Percentiles rank a stretch among this genome's conserved stretches.
These are phyloP conservation scores for Geotrichum citri-aurantii DNA, from an alignment of 1,139 yeast species.

Conservation along the genomic window DNA sequence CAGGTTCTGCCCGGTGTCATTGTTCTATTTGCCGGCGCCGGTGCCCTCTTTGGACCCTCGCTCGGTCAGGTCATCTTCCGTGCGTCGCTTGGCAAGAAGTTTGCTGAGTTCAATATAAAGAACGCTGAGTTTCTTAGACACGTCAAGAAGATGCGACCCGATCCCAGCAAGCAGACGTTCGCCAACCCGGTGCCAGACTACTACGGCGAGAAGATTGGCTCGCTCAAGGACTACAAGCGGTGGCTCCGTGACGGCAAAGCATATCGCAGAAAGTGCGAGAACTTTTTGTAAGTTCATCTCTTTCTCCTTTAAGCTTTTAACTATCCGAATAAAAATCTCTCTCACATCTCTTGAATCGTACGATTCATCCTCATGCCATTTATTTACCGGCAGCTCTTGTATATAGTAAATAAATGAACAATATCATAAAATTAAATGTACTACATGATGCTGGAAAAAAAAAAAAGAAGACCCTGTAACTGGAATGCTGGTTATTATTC, in stretches of 20 bases:
- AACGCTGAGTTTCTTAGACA: slow-evolving; percentile 70
- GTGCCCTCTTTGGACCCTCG: slow-evolving; percentile 78
- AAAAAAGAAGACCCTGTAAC: background rate
- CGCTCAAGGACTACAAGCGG: slow-evolving; percentile 79
- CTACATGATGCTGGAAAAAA: background rate
- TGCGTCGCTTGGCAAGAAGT: slow-evolving; percentile 42
- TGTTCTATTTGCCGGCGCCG: slow-evolving; percentile 72
- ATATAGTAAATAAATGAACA: background rate
- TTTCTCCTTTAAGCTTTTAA: background rate
- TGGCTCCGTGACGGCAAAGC: slow-evolving; percentile 96
- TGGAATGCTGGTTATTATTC: background rate
- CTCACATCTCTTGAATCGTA: background rate
- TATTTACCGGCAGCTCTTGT: background rate
- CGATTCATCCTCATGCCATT: background rate
- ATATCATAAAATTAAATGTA: background rate
- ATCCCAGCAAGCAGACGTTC: slow-evolving; percentile 87
- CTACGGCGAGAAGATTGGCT: slow-evolving; percentile 92
- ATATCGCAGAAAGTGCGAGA: slow-evolving; percentile 77
- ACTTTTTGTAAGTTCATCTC: slow-evolving; percentile 49
- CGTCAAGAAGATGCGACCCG: slow-evolving; percentile 74
- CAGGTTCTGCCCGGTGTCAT: slow-evolving; percentile 49
- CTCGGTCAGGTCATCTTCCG: slow-evolving; percentile 69
- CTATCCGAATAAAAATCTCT: background rate
- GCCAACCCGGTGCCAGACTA: slow-evolving; percentile 96
- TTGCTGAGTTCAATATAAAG: slow-evolving; percentile 43